Evolutionary conservation across 2,329 filamentous ascomycete genomes (phyloP).

Genomic region (Elsinoe australis): DNA sequence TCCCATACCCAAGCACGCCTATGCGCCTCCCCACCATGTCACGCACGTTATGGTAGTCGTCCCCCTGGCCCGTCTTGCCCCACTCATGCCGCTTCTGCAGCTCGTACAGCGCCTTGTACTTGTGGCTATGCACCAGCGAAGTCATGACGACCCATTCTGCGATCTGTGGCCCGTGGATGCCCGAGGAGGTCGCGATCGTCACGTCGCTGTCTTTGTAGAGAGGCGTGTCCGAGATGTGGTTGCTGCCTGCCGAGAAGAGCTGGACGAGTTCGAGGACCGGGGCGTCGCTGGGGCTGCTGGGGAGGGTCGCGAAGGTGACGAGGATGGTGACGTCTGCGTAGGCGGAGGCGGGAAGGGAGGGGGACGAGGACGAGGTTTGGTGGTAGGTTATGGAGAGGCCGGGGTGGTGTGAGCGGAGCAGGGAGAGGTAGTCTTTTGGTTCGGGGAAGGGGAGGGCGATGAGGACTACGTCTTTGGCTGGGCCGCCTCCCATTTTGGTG

Average conservation of each 20-base stretch:
- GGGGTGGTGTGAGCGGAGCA: constrained; percentile 38
- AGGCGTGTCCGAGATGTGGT: constrained; percentile 46
- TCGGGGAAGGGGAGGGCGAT: constrained; percentile 30
- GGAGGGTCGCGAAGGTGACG: constrained; percentile 42
- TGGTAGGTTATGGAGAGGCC: constrained; percentile 40
- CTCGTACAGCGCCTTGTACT: constrained; percentile 48
- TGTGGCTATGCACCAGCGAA: constrained; percentile 49
- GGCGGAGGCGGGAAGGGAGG: constrained; percentile 23
- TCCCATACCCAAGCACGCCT: constrained; percentile 55
- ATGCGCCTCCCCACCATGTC: constrained; percentile 53
- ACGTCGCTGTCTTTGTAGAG: constrained; percentile 48
- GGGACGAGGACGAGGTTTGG: constrained; percentile 24
- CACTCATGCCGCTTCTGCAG: constrained; percentile 51
- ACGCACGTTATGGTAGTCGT: constrained; percentile 30
- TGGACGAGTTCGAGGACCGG: constrained; percentile 46
- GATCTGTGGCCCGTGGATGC: constrained; percentile 57
- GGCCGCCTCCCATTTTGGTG: constrained; percentile 33
- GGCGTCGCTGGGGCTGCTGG: constrained; percentile 29
- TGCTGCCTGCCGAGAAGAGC: constrained; percentile 50
- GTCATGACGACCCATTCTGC: constrained; percentile 61
- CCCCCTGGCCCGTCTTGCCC: constrained; percentile 33
- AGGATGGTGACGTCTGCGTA: constrained; percentile 41
- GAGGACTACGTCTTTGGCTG: constrained; percentile 30
- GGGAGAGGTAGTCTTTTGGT: constrained; percentile 33
- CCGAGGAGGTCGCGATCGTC: constrained; percentile 47